These are phyloP conservation scores for Phytophthora fragariae DNA, from an alignment of 352 stramenopile genomes.

Conservation along the genomic window DNA sequence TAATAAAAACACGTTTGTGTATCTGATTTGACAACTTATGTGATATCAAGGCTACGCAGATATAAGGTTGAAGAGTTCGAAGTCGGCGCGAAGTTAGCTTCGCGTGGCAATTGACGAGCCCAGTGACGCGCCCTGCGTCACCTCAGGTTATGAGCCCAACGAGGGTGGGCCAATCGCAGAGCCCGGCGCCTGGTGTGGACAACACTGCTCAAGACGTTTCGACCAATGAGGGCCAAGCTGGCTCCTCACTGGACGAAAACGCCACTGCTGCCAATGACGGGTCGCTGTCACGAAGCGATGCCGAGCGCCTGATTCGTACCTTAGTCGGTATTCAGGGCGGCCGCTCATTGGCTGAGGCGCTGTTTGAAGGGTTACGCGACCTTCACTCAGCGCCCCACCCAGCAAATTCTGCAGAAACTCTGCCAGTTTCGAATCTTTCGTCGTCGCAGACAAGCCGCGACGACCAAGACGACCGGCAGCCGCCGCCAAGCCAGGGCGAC, in stretches of 20 bases:
- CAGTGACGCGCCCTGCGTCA: too few species aligned
- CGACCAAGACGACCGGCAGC: not conserved
- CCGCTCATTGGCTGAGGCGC: not conserved
- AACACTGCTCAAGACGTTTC: not conserved
- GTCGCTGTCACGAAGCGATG: not conserved
- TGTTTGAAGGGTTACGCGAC: not conserved
- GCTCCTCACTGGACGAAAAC: too few species aligned
- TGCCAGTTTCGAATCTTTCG: not conserved
- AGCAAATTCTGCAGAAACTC: not conserved
- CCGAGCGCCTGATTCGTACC: not conserved
- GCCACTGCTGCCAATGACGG: not conserved
- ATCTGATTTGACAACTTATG: too few species aligned
- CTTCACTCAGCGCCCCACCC: not conserved
- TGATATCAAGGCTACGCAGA: too few species aligned
- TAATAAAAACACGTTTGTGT: too few species aligned
- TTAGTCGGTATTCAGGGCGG: not conserved
- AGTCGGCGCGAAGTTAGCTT: too few species aligned
- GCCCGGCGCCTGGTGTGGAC: not conserved
- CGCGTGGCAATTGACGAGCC: too few species aligned
- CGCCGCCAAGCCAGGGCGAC: not conserved
- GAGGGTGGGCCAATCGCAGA: not conserved
- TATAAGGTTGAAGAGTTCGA: too few species aligned
- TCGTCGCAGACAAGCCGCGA: not conserved
- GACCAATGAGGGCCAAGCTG: not conserved
- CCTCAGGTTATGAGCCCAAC: not conserved